Evolutionary conservation across 495 filamentous ascomycete genomes (phyloP).

Genomic region (Parathielavia hyrcaniae): DNA sequence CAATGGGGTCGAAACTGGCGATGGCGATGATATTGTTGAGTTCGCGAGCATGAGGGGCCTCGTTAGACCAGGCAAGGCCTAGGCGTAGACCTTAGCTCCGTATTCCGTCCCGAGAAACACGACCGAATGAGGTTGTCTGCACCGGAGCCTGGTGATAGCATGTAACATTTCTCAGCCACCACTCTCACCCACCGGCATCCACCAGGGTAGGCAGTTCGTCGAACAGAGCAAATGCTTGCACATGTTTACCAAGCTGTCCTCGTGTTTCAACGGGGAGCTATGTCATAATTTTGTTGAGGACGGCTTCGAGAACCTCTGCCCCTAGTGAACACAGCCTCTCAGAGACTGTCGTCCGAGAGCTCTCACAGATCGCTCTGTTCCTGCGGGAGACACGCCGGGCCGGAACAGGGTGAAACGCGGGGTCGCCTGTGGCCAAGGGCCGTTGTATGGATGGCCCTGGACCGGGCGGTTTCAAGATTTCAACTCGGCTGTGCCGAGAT

Average conservation of each 20-base stretch:
- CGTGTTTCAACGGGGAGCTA: background rate
- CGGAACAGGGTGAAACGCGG: constrained; percentile 16
- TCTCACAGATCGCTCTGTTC: background rate
- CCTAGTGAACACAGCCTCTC: background rate
- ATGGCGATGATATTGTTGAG: constrained; percentile 26
- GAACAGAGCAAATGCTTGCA: background rate
- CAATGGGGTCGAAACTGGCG: constrained; percentile 24
- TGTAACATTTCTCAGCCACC: background rate
- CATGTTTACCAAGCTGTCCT: background rate
- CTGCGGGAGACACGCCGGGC: constrained; percentile 12
- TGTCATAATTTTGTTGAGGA: background rate
- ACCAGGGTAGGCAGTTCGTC: background rate
- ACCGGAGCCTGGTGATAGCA: background rate
- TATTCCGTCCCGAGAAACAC: too few relatives aligned
- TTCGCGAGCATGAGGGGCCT: constrained; percentile 25
- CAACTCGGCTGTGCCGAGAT: constrained; percentile 11
- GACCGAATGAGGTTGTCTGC: too few relatives aligned
- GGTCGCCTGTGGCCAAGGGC: background rate
- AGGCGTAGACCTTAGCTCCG: too few relatives aligned
- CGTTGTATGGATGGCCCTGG: constrained; percentile 3
- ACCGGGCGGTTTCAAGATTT: constrained; percentile 20
- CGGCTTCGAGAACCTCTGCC: background rate
- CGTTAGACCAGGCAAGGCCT: constrained; percentile 20
- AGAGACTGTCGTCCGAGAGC: background rate
- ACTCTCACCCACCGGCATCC: background rate